Percentiles rank a stretch among this genome's conserved stretches.
Conservation (phyloP, 805 yeast genomes). For the Nakazawaea ishiwadae region DNA sequence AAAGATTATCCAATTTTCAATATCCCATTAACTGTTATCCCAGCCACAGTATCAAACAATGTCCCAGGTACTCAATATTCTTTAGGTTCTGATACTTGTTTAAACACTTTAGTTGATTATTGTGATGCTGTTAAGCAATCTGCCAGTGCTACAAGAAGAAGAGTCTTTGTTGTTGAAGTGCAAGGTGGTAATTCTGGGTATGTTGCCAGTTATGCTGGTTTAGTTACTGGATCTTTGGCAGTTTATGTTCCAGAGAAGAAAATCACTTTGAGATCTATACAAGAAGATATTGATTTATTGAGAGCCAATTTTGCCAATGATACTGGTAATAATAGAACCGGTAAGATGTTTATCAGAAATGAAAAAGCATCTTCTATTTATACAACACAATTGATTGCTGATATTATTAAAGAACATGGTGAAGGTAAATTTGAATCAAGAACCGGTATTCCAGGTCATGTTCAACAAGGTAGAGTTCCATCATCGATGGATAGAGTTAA, state of each 20-base stretch:
- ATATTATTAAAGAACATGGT: slow-evolving; percentile 77
- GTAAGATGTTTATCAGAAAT: slow-evolving; percentile 80
- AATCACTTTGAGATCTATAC: slow-evolving; percentile 60
- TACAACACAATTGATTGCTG: slow-evolving; percentile 77
- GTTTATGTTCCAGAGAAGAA: slow-evolving; percentile 89
- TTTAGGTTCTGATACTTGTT: slow-evolving; percentile 91
- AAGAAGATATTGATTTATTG: slow-evolving; percentile 70
- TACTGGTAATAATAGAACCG: slow-evolving; percentile 75
- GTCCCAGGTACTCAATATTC: slow-evolving; percentile 99
- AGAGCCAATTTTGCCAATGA: slow-evolving; percentile 67
- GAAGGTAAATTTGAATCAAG: slow-evolving; percentile 78
- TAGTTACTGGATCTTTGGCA: slow-evolving; percentile 88
- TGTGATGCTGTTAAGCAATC: slow-evolving; percentile 94
- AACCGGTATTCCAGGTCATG: slow-evolving; percentile 97
- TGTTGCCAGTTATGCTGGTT: slow-evolving; percentile 79
- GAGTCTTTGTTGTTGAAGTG: slow-evolving; percentile 95
- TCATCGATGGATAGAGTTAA: slow-evolving; percentile 90
- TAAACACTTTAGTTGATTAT: slow-evolving; percentile 84
- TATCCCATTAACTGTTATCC: slow-evolving; percentile 90
- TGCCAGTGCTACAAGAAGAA: slow-evolving; percentile 89
- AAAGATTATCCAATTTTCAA: slow-evolving; percentile 80
- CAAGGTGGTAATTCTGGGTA: slow-evolving; percentile 98
- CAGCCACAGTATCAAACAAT: slow-evolving; percentile 94
- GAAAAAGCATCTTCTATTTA: slow-evolving; percentile 80
- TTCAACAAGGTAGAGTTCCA: slow-evolving; percentile 96